phyloP scores from a whole-genome alignment of 1,284 basidiomycete genomes.

The Leccinum subrobustum region DNA sequence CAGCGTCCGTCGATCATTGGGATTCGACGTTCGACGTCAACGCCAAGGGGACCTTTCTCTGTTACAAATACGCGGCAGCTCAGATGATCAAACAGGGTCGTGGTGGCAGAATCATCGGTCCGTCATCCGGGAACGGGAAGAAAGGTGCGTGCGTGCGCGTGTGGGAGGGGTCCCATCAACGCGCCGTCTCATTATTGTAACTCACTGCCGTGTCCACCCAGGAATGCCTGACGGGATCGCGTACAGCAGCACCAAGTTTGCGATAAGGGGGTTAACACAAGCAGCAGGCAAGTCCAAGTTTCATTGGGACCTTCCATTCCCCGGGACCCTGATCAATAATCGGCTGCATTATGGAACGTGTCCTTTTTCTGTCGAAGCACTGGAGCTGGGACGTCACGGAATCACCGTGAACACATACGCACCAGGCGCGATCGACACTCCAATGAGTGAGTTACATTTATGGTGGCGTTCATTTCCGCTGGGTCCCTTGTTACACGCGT shows the following conservation, averaged over 20 bases:
- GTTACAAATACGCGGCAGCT: slow-evolving; percentile 12
- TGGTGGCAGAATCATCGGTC: slow-evolving; percentile 27
- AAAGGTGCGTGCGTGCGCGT: slow-evolving; percentile 10
- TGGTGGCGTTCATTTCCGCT: slow-evolving; percentile 1
- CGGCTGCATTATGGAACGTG: not conserved
- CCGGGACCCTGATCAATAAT: not conserved
- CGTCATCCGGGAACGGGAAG: slow-evolving; percentile 25
- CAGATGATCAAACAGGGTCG: slow-evolving; percentile 31
- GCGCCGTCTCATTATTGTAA: not conserved
- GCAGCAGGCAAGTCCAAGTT: slow-evolving; percentile 5
- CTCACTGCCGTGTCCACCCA: not conserved
- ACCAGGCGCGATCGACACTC: slow-evolving; percentile 7
- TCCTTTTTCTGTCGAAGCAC: slow-evolving; percentile 1
- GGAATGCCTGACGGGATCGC: slow-evolving; percentile 4
- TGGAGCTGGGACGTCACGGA: slow-evolving; percentile 28
- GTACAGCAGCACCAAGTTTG: slow-evolving; percentile 26
- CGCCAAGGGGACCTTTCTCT: slow-evolving; percentile 26
- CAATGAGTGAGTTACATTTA: slow-evolving; percentile 8
- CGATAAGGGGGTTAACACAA: slow-evolving; percentile 21
- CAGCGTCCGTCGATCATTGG: slow-evolving; percentile 18
- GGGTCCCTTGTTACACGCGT: not conserved
- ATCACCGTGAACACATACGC: slow-evolving; percentile 15
- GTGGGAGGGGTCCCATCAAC: not conserved
- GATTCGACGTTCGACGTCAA: slow-evolving; percentile 27
- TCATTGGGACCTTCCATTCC: not conserved